Evolutionary conservation across 257 asterid genomes (phyloP).

Genomic region (Catharanthus roseus): DNA sequence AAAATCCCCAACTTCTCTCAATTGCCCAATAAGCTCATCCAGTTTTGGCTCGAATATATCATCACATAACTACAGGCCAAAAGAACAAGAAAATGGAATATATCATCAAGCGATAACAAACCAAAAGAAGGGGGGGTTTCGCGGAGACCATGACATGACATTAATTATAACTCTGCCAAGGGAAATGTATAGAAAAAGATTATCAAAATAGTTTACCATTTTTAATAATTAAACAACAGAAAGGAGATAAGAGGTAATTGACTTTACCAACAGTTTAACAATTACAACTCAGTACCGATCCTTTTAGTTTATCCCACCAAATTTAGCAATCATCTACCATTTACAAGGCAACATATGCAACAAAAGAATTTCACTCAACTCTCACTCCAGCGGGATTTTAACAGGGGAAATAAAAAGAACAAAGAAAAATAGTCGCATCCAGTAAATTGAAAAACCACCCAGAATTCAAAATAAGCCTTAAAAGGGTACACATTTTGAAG

Average conservation of each 20-base stretch:
- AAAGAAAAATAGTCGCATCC: not conserved
- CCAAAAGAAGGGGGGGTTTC: no score
- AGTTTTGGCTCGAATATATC: constrained; percentile 74
- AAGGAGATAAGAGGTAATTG: not conserved
- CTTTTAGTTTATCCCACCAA: not conserved
- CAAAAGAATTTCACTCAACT: no score
- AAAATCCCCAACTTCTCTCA: constrained; percentile 58
- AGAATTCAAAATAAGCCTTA: not conserved
- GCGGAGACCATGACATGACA: no score
- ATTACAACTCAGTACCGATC: no score
- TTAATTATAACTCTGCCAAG: no score
- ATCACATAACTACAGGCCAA: constrained; percentile 47
- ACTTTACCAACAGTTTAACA: no score
- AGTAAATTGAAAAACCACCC: not conserved
- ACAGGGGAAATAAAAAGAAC: not conserved
- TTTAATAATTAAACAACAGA: not conserved
- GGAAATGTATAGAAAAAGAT: not conserved
- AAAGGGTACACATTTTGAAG: not conserved
- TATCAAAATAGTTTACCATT: not conserved
- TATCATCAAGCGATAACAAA: no score
- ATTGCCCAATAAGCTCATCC: constrained; percentile 53
- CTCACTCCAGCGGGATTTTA: no score
- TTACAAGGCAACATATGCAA: not conserved
- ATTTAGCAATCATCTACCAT: not conserved
- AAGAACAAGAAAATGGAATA: no score